Percentiles rank a stretch among this genome's conserved stretches.
Conservation (phyloP, 768 basidiomycete species). For the Xanthoconium purpureum region DNA sequence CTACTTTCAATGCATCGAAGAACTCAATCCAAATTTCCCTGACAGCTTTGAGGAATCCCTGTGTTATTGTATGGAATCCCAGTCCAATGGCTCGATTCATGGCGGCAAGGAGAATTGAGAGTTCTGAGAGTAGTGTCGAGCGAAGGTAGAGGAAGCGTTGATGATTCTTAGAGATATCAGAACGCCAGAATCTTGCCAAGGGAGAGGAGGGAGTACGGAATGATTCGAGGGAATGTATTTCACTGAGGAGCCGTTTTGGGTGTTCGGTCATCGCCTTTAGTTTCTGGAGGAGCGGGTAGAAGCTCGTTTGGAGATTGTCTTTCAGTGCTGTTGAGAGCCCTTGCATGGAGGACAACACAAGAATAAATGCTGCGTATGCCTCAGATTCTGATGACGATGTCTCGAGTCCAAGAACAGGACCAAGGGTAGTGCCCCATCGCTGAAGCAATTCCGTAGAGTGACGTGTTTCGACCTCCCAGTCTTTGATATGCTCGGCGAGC, state of each 20-base stretch:
- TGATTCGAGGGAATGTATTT: conserved; percentile 66
- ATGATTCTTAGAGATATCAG: conserved; percentile 29
- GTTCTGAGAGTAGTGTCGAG: conserved; percentile 61
- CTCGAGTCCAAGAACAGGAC: conserved; percentile 57
- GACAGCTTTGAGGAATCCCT: conserved; percentile 41
- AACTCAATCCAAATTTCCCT: conserved; percentile 62
- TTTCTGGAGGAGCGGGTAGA: conserved; percentile 53
- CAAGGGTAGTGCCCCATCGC: conserved; percentile 11
- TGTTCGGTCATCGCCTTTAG: conserved; percentile 53
- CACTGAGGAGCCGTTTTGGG: conserved; percentile 58
- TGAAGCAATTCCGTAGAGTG: conserved; percentile 23
- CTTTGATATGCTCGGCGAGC: conserved; percentile 51
- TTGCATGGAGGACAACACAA: conserved; percentile 39
- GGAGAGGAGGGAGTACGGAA: conserved; percentile 58
- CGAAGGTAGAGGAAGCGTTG: conserved; percentile 67
- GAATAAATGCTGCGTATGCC: conserved; percentile 58
- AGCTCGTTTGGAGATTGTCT: conserved; percentile 40
- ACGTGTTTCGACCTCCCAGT: conserved; percentile 51
- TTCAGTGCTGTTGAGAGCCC: conserved; percentile 46
- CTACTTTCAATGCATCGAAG: conserved; percentile 68
- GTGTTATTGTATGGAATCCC: conserved; percentile 40
- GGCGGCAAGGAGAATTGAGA: conserved; percentile 57
- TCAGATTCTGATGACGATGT: conserved; percentile 32
- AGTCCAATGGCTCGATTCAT: conserved; percentile 52
- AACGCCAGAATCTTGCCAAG: conserved; percentile 39